These are phyloP conservation scores for Blastobotrys proliferans DNA, from an alignment of 1,139 yeast genomes.

Conservation along the genomic window DNA sequence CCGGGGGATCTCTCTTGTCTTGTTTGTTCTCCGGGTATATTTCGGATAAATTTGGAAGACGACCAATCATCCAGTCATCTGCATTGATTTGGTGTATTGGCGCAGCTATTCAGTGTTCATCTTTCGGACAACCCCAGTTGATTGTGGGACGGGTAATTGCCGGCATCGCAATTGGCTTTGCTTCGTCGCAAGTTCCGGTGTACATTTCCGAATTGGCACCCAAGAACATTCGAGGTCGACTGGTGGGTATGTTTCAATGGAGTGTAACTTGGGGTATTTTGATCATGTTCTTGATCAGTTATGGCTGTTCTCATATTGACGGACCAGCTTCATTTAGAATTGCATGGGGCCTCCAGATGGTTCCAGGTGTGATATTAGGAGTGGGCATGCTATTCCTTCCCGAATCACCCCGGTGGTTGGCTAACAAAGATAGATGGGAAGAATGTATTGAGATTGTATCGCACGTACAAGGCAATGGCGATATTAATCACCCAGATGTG, in stretches of 20 bases:
- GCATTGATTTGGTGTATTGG: slow-evolving; percentile 76
- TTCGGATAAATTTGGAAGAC: slow-evolving; percentile 78
- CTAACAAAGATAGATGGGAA: slow-evolving; percentile 60
- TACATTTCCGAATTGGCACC: slow-evolving; percentile 72
- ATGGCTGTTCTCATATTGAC: slow-evolving; percentile 50
- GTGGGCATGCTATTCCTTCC: slow-evolving; percentile 51
- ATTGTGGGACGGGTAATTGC: slow-evolving; percentile 60
- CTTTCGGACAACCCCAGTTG: slow-evolving; percentile 70
- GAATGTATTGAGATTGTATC: slow-evolving; percentile 54
- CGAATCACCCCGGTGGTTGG: slow-evolving; percentile 75
- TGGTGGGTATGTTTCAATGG: slow-evolving; percentile 66
- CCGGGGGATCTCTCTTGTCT: slow-evolving; percentile 73
- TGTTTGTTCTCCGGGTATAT: slow-evolving; percentile 34
- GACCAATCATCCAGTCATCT: slow-evolving; percentile 67
- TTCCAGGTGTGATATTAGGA: slow-evolving; percentile 55
- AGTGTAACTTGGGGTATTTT: slow-evolving; percentile 64
- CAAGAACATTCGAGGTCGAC: slow-evolving; percentile 58
- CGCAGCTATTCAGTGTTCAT: slow-evolving; percentile 73
- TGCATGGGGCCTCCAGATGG: slow-evolving; percentile 64
- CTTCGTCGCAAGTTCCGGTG: slow-evolving; percentile 64
- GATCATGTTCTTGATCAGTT: slow-evolving; percentile 56
- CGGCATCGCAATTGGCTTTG: slow-evolving; percentile 68
- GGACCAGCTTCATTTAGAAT: slow-evolving; percentile 55
- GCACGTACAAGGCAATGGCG: slow-evolving; percentile 49
- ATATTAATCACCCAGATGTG: slow-evolving; percentile 49